phyloP scores from a whole-genome alignment of 441 rosid genomes.

The Brassica hybrid region DNA sequence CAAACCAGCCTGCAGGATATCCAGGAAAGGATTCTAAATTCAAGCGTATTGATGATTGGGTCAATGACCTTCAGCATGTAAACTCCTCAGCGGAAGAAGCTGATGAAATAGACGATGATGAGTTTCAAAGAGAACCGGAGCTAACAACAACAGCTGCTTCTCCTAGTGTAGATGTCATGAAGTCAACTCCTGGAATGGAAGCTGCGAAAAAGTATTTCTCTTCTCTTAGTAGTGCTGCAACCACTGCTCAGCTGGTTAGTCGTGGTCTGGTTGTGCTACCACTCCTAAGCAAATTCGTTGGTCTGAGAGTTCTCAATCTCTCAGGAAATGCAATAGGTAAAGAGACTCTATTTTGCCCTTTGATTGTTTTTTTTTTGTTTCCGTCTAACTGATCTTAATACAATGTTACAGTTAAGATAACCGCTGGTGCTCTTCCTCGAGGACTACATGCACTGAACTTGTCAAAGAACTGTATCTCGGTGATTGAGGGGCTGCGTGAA shows the following conservation, averaged over 20 bases:
- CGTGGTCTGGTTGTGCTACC: constrained; percentile 77
- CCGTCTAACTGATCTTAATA: constrained; percentile 19
- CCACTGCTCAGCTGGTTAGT: constrained; percentile 77
- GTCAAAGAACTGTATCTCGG: constrained; percentile 79
- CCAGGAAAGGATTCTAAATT: constrained; percentile 66
- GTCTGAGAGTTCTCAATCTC: constrained; percentile 84
- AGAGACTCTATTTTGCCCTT: constrained; percentile 25
- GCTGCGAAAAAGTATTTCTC: constrained; percentile 76
- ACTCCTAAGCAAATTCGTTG: constrained; percentile 69
- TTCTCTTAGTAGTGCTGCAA: constrained; percentile 64
- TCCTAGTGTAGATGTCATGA: constrained; percentile 52
- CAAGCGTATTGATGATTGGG: constrained; percentile 90
- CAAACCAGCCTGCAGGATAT: constrained; percentile 50
- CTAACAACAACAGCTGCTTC: constrained; percentile 39
- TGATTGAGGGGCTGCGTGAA: constrained; percentile 90
- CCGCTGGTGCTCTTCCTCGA: constrained; percentile 90
- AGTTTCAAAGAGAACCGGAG: constrained; percentile 45
- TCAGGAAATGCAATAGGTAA: constrained; percentile 87
- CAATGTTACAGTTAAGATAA: constrained; percentile 64
- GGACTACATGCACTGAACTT: constrained; percentile 84
- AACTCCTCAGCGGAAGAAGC: constrained; percentile 53
- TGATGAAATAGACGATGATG: constrained; percentile 43
- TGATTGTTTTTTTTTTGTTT: not conserved
- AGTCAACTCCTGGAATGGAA: constrained; percentile 68
- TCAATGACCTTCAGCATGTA: constrained; percentile 72